phyloP scores from a whole-genome alignment of 2,329 filamentous ascomycete species.

The Pseudogymnoascus sp. region DNA sequence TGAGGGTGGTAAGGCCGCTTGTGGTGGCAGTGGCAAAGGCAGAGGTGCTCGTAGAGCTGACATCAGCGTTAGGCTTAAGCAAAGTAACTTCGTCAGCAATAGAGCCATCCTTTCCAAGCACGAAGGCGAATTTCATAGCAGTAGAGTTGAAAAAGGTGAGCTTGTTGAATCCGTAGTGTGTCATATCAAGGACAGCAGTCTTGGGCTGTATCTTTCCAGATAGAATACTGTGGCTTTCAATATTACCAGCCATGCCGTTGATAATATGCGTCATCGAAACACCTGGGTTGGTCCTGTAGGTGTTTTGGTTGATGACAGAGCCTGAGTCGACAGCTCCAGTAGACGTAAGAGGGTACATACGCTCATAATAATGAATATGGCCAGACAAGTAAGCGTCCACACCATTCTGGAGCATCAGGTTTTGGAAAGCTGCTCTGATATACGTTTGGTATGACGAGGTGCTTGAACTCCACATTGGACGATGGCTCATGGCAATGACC shows the following conservation, averaged over 20 bases:
- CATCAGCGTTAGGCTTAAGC: constrained; percentile 21
- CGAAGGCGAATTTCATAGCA: constrained; percentile 36
- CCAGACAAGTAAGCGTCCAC: constrained; percentile 40
- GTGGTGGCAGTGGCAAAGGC: neutral
- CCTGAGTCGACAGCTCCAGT: constrained; percentile 34
- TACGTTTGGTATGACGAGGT: constrained; percentile 36
- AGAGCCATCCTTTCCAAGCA: constrained; percentile 33
- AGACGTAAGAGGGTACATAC: constrained; percentile 30
- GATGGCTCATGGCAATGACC: constrained; percentile 34
- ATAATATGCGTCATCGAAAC: constrained; percentile 40
- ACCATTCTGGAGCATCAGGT: constrained; percentile 34
- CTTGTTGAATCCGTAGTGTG: constrained; percentile 41
- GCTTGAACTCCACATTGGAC: constrained; percentile 39
- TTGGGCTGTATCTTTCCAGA: constrained; percentile 30
- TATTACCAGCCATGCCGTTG: constrained; percentile 46
- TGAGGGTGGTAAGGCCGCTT: neutral
- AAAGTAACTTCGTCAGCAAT: constrained; percentile 32
- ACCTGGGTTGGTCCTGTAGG: constrained; percentile 39
- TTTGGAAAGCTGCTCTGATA: constrained; percentile 38
- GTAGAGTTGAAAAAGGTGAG: constrained; percentile 34
- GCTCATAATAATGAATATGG: constrained; percentile 41
- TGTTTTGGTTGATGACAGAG: constrained; percentile 38
- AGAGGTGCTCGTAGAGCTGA: neutral
- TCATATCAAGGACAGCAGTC: constrained; percentile 36
- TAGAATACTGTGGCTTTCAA: constrained; percentile 39